These are phyloP conservation scores for Heterobasidion irregulare DNA, from an alignment of 1,284 basidiomycete genomes.

Conservation along the genomic window DNA sequence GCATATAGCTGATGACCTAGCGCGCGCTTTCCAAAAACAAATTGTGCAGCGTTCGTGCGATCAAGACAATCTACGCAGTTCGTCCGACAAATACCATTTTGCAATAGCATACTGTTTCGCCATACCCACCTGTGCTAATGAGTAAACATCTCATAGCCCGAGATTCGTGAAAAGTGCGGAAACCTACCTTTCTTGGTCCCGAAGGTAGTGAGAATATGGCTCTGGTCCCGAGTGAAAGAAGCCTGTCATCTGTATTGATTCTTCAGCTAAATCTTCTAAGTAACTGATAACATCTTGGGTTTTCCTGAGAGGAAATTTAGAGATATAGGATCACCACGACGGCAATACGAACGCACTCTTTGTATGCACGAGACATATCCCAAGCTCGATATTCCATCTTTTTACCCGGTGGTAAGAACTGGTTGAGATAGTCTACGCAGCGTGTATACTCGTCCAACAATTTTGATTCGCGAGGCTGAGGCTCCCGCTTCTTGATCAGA, in stretches of 20 bases:
- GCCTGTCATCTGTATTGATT: conserved; percentile 84
- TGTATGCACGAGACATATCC: conserved; percentile 94
- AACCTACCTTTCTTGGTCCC: conserved; percentile 37
- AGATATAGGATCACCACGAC: neutral
- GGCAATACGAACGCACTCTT: conserved; percentile 45
- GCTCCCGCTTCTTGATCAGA: conserved; percentile 82
- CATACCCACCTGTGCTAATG: conserved; percentile 23
- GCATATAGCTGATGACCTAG: conserved; percentile 95
- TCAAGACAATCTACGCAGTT: conserved; percentile 98
- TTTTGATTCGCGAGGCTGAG: conserved; percentile 88
- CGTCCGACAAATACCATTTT: conserved; percentile 85
- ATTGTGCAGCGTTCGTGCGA: conserved; percentile 96
- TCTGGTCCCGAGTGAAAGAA: conserved; percentile 92
- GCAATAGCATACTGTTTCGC: conserved; percentile 70
- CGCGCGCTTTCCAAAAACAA: conserved; percentile 94
- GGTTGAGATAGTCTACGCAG: conserved; percentile 91
- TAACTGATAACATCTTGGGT: conserved; percentile 95
- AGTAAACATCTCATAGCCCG: neutral
- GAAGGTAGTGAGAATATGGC: conserved; percentile 60
- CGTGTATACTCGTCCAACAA: conserved; percentile 87
- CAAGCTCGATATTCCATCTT: conserved; percentile 91
- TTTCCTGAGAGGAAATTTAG: conserved; percentile 44
- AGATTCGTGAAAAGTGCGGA: neutral
- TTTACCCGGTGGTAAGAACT: conserved; percentile 84
- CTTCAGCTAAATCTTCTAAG: conserved; percentile 92